A percentile compares a stretch with the other conserved stretches of the same genome.
These are phyloP conservation scores for Hanseniaspora mollemarum DNA, from an alignment of 805 yeast species.

Conservation along the genomic window DNA sequence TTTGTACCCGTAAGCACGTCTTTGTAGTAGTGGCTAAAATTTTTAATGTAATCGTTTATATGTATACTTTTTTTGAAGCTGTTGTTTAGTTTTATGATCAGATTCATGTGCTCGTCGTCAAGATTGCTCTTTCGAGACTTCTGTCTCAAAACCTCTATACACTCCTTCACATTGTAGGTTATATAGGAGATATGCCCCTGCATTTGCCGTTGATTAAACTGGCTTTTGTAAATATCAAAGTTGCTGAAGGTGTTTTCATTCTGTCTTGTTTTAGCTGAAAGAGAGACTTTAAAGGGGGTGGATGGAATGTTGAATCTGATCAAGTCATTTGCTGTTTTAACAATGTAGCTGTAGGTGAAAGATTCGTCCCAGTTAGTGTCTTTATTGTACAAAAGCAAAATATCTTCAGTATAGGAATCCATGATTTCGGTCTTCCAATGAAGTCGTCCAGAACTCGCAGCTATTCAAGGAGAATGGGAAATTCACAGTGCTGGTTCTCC, in stretches of 20 bases:
- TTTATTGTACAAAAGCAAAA: background rate
- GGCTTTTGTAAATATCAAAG: conserved; percentile 6
- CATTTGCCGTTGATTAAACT: background rate
- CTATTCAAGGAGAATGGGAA: no score
- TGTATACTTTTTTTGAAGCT: background rate
- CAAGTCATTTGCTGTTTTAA: conserved; percentile 11
- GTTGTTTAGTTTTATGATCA: background rate
- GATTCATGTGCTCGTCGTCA: background rate
- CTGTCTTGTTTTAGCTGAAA: conserved; percentile 5
- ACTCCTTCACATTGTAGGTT: background rate
- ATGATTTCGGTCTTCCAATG: no score
- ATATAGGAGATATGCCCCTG: conserved; percentile 10
- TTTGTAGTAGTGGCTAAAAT: conserved; percentile 2
- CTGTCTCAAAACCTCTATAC: background rate
- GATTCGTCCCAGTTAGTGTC: conserved; percentile 16
- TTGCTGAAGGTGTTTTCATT: conserved; percentile 4
- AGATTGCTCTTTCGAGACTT: background rate
- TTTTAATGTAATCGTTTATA: background rate
- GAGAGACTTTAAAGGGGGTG: conserved; percentile 5
- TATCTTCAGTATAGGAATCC: conserved; percentile 6
- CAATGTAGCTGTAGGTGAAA: conserved; percentile 10
- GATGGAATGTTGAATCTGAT: conserved; percentile 18
- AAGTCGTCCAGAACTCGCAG: no score
- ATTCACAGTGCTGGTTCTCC: no score
- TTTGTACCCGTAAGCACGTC: conserved; percentile 5